A percentile compares a stretch with the other conserved stretches of the same genome.
Evolutionary conservation across 2,329 filamentous ascomycete species (phyloP).

Genomic region (Colletotrichum simmondsii): DNA sequence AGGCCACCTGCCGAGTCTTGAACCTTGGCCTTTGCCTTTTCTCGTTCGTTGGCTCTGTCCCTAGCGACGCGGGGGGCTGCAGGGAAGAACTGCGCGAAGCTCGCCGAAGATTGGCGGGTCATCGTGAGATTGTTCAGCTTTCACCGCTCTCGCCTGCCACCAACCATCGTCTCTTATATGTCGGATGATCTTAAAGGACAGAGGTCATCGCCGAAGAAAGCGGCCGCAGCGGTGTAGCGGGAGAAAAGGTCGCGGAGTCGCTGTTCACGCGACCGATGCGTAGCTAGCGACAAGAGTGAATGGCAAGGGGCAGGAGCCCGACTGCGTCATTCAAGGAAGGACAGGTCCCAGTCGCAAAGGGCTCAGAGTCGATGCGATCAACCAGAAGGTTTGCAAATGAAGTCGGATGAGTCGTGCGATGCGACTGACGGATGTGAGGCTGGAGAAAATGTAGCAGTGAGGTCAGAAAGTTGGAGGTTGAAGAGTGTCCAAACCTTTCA

Average conservation of each 20-base stretch:
- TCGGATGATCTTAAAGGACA: slow-evolving; percentile 35
- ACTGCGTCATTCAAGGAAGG: slow-evolving; percentile 29
- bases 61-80: slow-evolving; percentile 76
- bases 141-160: slow-evolving; percentile 63
- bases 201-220: slow-evolving; percentile 21
- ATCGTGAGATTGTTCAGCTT: slow-evolving; percentile 68
- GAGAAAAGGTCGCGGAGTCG: slow-evolving; percentile 37
- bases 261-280: slow-evolving; percentile 54
- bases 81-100: slow-evolving; percentile 89
- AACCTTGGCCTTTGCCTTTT: slow-evolving; percentile 65
- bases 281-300: slow-evolving; percentile 30
- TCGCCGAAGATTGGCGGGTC: slow-evolving; percentile 81
- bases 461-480: slow-evolving; percentile 36
- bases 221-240: slow-evolving; percentile 20
- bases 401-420: slow-evolving; percentile 26
- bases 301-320: slow-evolving; percentile 14
- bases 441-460: slow-evolving; percentile 29
- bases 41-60: slow-evolving; percentile 69
- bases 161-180: slow-evolving; percentile 65
- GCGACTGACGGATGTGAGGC: slow-evolving; percentile 23
- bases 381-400: slow-evolving; percentile 11
- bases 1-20: slow-evolving; percentile 44
- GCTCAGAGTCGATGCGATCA: slow-evolving; percentile 12
- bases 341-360: slow-evolving; percentile 20
- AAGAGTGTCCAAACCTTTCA: slow-evolving; percentile 36